Conservation (phyloP, 2,329 filamentous ascomycete genomes). For the Periconia digitata region DNA sequence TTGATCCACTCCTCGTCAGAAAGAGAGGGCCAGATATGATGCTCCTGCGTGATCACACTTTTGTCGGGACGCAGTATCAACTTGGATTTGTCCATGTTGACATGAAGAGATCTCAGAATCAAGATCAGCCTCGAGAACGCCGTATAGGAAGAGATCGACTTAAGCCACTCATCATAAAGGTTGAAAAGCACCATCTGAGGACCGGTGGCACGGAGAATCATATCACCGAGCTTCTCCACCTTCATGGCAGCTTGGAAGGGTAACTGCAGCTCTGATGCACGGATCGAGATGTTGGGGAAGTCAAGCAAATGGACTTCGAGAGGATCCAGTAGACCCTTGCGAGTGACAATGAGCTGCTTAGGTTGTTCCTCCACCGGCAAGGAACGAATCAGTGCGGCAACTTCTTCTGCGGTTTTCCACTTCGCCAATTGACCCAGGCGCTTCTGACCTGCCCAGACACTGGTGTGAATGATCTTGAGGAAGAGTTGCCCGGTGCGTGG, state of each 20-base stretch:
- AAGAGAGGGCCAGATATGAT: slow-evolving; percentile 96
- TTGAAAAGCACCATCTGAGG: slow-evolving; percentile 99
- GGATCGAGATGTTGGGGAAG: slow-evolving; percentile 98
- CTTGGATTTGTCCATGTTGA: slow-evolving; percentile 98
- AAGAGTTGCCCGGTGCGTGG: slow-evolving; percentile 97
- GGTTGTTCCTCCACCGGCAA: slow-evolving; percentile 97
- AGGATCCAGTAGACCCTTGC: slow-evolving; percentile 95
- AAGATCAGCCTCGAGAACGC: slow-evolving; percentile 94
- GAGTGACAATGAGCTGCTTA: slow-evolving; percentile 96
- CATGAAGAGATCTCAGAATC: slow-evolving; percentile 90
- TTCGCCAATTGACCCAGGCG: slow-evolving; percentile 97
- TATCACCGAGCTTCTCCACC: slow-evolving; percentile 97
- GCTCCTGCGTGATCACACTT: slow-evolving; percentile 96
- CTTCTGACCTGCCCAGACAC: slow-evolving; percentile 98
- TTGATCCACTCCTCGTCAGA: slow-evolving; percentile 99
- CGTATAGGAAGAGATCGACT: slow-evolving; percentile 97
- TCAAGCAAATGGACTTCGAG: slow-evolving; percentile 96
- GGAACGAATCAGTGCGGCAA: slow-evolving; percentile 92
- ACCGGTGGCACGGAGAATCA: slow-evolving; percentile 96
- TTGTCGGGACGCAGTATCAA: slow-evolving; percentile 93
- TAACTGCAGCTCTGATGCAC: slow-evolving; percentile 92
- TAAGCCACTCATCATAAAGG: slow-evolving; percentile 97
- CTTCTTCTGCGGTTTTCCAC: slow-evolving; percentile 99
- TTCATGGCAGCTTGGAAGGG: slow-evolving; percentile 99
- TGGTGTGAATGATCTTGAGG: slow-evolving; percentile 99